Base-by-base conservation (phyloP, 148 eudicot genomes). In the Linanthus parryae region DNA sequence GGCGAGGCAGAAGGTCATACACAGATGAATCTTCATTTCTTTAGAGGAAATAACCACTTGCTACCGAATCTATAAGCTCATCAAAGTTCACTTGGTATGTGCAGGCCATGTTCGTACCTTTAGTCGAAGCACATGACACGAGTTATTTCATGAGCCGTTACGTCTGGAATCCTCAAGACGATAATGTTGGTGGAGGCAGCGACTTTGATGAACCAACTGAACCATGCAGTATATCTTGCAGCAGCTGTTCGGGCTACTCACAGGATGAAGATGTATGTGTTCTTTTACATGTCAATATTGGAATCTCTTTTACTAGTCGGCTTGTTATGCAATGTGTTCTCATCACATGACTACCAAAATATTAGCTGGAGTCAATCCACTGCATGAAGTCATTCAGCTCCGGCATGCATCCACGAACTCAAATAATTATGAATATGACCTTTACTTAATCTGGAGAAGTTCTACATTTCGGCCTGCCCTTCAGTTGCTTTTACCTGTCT, bases 131-230 rank as follows among this genome's bases (percentile, higher is more conserved):
- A 56, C 90, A 55, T 39, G 99, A 94, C 58, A 94, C 99, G n/a
- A 81, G 99, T 60, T 94, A 94, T 69, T 94, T 94, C 62, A 84
- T 77, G 91, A 94, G 96, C 69, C 99, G 99, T 25, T 84, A 94
- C 65, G 73, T 94, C 40, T 94, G 99, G 99, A 94, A 80, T 73
- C 84, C 90, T 16, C 95, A 94, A 67, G 94, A 80, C 52, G 94
- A 76, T 54, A 77, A 82, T 62, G 76, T 81, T 36, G 64, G 58
- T 61, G 99, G 96, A 61, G 79, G 83, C 37, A 94, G 99, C 57
- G 99, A 94, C 65, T 84, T 80, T 69, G 96, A 88, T 60, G 86
- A 82, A 23, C 54, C 84, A 75, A 79, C 84, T 60, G 96, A 85
- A 56, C 65, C 84, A 24, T 75, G 91, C 61, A 88, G 88, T 61